These are phyloP conservation scores for Isoetes engelmannii DNA, from an alignment of 83 land plant species.

Conservation along the genomic window DNA sequence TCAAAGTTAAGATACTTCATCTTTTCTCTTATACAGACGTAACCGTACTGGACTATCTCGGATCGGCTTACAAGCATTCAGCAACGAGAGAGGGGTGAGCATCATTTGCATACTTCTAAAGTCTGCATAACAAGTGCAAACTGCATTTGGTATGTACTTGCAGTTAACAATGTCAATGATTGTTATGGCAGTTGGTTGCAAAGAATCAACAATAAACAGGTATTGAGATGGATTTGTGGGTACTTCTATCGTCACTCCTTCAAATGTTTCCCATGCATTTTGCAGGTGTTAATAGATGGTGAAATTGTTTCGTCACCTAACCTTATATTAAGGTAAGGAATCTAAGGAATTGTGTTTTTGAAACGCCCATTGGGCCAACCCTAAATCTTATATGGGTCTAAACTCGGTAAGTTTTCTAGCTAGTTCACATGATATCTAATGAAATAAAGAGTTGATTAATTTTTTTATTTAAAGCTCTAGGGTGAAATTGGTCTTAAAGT, in stretches of 20 bases:
- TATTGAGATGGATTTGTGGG: neutral
- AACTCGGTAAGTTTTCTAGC: neutral
- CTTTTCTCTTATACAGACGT: slow-evolving; percentile 5
- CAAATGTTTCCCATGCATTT: neutral
- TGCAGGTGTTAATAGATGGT: slow-evolving; percentile 30
- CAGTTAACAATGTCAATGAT: neutral
- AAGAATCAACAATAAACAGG: slow-evolving; percentile 30
- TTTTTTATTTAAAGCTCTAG: neutral
- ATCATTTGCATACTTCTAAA: neutral
- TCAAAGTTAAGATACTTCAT: too few relatives aligned
- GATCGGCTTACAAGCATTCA: slow-evolving; percentile 21
- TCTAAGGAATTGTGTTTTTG: neutral
- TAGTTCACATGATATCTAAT: neutral
- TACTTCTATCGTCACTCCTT: neutral
- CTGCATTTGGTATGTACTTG: neutral
- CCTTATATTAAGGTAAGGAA: slow-evolving; percentile 13
- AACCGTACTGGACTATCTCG: slow-evolving; percentile 21
- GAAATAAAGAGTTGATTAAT: neutral
- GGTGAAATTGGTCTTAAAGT: too few relatives aligned
- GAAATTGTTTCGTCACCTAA: slow-evolving; percentile 17
- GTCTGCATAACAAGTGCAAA: neutral
- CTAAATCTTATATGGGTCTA: neutral
- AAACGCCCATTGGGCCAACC: neutral
- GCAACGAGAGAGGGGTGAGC: slow-evolving; percentile 26
- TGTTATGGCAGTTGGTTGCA: slow-evolving; percentile 27